Base-by-base conservation (phyloP, 2,329 filamentous ascomycete genomes). In the Penicillium freii region DNA sequence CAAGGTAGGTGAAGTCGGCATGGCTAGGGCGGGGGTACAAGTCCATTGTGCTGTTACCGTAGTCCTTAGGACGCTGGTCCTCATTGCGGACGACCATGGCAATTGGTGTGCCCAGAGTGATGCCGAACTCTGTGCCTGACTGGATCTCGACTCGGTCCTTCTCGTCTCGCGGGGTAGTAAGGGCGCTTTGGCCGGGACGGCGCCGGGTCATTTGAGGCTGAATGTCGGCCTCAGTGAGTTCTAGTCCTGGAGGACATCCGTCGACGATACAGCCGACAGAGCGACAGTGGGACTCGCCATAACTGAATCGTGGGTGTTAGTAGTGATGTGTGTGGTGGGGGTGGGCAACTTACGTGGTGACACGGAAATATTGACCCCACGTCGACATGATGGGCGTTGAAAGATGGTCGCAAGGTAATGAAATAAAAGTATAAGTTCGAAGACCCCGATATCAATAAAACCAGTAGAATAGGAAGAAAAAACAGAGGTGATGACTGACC, bases 201-300 rank as follows among this genome's bases (percentile, higher is more conserved):
- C 93, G 85, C 63, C 93, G 88, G 62, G 89, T 95, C 85, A 97
- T 90, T 78, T 97, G 92, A 48, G 92, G 92, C 78, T 99, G 93
- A 72, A 97, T 95, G 71, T 95, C 91, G 54, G 80, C 82, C 77
- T 96, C 92, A 61, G 85, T 89, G 74, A 97, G 86, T 69, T 87
- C 80, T 82, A 97, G 88, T 69, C 91, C 90, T 15, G 94, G 92
- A 36, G 93, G 94, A 71, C 87, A 90, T 68, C 92, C 92, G 74
- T 97, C 93, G 77, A 97, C 88, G 70, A 97, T 97, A 80, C 91
- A 95, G 71, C 92, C 92, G 69, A 97, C 92, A 33, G 89, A 93
- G 70, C 87, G 88, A 80, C 93, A 95, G 79, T 97, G 93, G 56
- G 90, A 95, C 77, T 92, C 89, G 73, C 89, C 89, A 79, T 90